Base-by-base conservation (phyloP, 495 filamentous ascomycete species). In the Podospora sp. region DNA sequence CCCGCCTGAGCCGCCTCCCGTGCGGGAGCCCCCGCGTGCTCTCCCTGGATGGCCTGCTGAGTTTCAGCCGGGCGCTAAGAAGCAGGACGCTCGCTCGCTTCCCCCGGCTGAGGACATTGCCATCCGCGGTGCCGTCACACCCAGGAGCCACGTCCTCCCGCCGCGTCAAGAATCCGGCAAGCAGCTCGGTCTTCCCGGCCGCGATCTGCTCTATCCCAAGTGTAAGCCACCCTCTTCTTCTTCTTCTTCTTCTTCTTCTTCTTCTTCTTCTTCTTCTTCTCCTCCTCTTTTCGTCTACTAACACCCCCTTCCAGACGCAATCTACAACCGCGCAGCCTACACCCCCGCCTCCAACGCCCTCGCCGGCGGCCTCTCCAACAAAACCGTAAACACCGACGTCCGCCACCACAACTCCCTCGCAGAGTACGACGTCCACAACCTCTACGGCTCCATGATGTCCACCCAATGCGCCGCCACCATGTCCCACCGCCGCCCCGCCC, bases 401-500 rank as follows among this genome's bases (percentile, higher is more conserved):
- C 81, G 91, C 5, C 91, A 96, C 75, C 80, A 88, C 56, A 89
- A 90, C 67, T 91, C 90, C 0, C 82, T 88, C 78, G 78, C 78
- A 18, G 89, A 92, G 77, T 94, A 94, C 73, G 93, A 85, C 60
- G 89, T 87, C 2, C 93, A 97, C 77, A 97, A 97, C 73, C 77
- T 96, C 12, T 95, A 92, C 75, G 93, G 93, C 46, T 87, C 86
- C 22, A 92, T 96, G 91, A 97, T 96, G 93, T 88, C 86, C 26
- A 79, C 84, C 9, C 78, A 86, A 1, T 90, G 88, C 24, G 82
- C 86, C 63, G 73, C 83, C 5, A 89, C 91, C 9, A 91, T 96
- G 91, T 77, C 86, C 11, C 76, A 81, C 35, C 86, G 91, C 40
- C 88, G 90, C 1, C 91, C 92, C 0, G 75, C 73, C 1, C 79